A percentile compares a stretch with the other conserved stretches of the same genome.
phyloP scores from a whole-genome alignment of 1,284 basidiomycete genomes.

The Lignosus rhinocerotis region DNA sequence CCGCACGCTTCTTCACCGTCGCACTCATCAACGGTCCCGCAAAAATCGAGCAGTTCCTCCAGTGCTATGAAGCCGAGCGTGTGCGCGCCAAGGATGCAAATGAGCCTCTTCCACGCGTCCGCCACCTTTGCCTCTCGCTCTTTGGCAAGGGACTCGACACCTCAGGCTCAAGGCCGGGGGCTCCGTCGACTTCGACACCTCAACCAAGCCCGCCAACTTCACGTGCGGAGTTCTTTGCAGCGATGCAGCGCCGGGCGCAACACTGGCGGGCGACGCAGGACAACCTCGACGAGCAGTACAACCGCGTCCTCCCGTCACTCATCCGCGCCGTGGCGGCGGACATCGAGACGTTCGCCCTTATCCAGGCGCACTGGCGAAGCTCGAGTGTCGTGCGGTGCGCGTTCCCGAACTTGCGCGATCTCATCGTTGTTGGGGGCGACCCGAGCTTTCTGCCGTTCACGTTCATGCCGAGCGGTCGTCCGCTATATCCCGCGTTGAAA shows the following conservation, averaged over 20 bases:
- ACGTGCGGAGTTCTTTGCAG: slow-evolving; percentile 12
- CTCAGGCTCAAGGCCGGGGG: neutral
- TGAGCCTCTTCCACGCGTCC: slow-evolving; percentile 18
- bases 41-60: slow-evolving; percentile 17
- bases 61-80: slow-evolving; percentile 15
- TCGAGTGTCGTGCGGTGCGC: neutral
- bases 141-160: slow-evolving; percentile 9
- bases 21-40: slow-evolving; percentile 16
- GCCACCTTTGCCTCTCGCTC: slow-evolving; percentile 22
- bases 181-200: neutral
- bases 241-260: slow-evolving; percentile 11
- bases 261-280: slow-evolving; percentile 14
- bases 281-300: slow-evolving; percentile 16
- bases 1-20: slow-evolving; percentile 20
- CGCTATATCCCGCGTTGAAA: slow-evolving; percentile 14
- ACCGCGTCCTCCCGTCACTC: slow-evolving; percentile 12
- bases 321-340: slow-evolving; percentile 12
- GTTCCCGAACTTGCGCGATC: slow-evolving; percentile 16
- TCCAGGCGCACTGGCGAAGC: slow-evolving; percentile 15
- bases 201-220: slow-evolving; percentile 7
- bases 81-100: slow-evolving; percentile 10
- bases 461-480: neutral
- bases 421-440: slow-evolving; percentile 15
- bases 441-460: slow-evolving; percentile 15
- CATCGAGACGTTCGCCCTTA: slow-evolving; percentile 10